Evolutionary conservation across 2,329 filamentous ascomycete genomes (phyloP).

Genomic region (Trichoderma citrinoviride): DNA sequence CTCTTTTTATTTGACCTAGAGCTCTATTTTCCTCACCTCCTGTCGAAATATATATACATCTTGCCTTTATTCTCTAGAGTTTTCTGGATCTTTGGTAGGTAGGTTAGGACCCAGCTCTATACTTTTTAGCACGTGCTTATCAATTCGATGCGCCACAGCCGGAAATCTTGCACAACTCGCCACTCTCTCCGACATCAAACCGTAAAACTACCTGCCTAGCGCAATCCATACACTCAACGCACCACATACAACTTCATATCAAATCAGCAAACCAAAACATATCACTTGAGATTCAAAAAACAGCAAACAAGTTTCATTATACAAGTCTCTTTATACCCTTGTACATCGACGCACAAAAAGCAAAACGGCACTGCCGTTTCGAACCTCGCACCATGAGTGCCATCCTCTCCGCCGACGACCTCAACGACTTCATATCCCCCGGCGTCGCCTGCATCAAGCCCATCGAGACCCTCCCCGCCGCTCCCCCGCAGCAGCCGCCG

Average conservation of each 20-base stretch:
- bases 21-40: not conserved
- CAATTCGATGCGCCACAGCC: conserved; percentile 5
- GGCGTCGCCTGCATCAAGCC: conserved; percentile 98
- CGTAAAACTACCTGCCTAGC: too few relatives aligned
- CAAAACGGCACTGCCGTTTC: conserved; percentile 16
- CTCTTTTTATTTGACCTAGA: not conserved
- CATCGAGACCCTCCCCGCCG: conserved; percentile 79
- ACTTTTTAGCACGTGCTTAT: conserved; percentile 12
- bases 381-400: conserved; percentile 72
- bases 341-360: not conserved
- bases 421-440: conserved; percentile 98
- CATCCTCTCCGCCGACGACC: conserved; percentile 91
- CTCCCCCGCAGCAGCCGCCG: conserved; percentile 41
- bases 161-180: conserved; percentile 1
- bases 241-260: not conserved
- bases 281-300: not conserved
- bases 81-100: too few relatives aligned
- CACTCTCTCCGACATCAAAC: not conserved
- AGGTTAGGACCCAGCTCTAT: too few relatives aligned
- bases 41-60: not conserved
- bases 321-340: not conserved
- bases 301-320: not conserved
- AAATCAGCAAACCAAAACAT: not conserved
- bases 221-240: not conserved
- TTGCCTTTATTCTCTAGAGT: too few relatives aligned